Conservation (phyloP, 306 rosid genomes). For the Cicer yamashitae region DNA sequence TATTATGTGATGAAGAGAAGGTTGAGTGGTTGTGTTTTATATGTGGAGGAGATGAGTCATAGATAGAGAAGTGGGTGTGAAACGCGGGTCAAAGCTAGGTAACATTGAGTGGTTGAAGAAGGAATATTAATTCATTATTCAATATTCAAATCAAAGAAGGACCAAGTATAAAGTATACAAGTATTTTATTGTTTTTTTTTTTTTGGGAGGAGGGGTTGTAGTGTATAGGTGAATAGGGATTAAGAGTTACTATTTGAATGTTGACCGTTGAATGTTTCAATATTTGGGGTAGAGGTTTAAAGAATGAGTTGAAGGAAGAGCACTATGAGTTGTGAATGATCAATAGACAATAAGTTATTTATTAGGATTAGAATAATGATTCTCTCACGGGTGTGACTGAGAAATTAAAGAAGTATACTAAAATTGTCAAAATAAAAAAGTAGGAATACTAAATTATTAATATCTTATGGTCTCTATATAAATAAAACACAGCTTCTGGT, state of each 20-base stretch:
- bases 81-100: conserved; percentile 52
- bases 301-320: background rate
- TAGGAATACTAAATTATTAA: no score
- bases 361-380: no score
- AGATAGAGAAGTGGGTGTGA: background rate
- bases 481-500: no score
- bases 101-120: conserved; percentile 15
- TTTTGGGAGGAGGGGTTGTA: background rate
- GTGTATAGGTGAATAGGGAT: background rate
- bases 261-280: conserved; percentile 51
- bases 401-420: no score
- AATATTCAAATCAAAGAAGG: conserved; percentile 23
- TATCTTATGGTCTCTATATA: no score
- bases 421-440: no score
- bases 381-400: no score
- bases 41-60: background rate
- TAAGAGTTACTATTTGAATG: conserved; percentile 35
- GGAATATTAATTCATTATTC: background rate
- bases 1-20: background rate
- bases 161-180: background rate
- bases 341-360: no score
- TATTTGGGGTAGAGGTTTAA: background rate
- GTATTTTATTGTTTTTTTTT: background rate
- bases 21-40: conserved; percentile 38
- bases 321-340: no score